Evolutionary conservation across 768 basidiomycete species (phyloP), one percentile per base, ranked within the genome.

Genomic region (Mycena rosella): DNA sequence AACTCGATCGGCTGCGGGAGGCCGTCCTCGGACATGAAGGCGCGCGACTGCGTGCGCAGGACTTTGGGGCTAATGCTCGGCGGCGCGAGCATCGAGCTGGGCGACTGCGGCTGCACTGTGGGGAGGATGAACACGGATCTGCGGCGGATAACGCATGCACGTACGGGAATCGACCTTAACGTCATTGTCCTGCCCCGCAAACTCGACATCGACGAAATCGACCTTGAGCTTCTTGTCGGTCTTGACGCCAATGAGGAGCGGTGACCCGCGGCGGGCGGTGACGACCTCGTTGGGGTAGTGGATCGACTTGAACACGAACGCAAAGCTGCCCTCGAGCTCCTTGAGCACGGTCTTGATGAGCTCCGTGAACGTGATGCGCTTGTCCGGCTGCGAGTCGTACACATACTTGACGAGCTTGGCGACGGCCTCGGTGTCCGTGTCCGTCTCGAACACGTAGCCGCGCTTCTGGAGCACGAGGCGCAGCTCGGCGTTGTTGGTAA

Each of bases 221-320:
- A 99, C 97, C 86, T 99, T 99, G 75, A 99, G 88, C 82, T 99
- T 99, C 87, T 98, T 96, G 78, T 99, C 97, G 20, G 98, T 99
- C 91, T 99, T 99, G 77, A 99, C 97, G 83, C 98, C 98, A 75
- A 99, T 89, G 64, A 99, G 82, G 32, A 99, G 89, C 30, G 98
- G 98, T 15, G 97, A 98, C 73, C 98, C 98, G 75, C 98, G 94
- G 73, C 96, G 96, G 64, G 96, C 96, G 56, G 94, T 94, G 69
- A 99, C 96, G 70, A 96, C 89, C 79, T 99, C 94, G 72, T 97
- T 94, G 47, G 98, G 98, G 86, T 89, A 99, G 83, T 99, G 96
- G 36, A 79, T 80, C 7, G 96, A 98, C 84, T 98, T 99, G 93
- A 99, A 98, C 73, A 98, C 96, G 81, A 99, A 97, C 20, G 98